Conservation (phyloP, 306 rosid genomes). For the Fragaria nilgerrensis region DNA sequence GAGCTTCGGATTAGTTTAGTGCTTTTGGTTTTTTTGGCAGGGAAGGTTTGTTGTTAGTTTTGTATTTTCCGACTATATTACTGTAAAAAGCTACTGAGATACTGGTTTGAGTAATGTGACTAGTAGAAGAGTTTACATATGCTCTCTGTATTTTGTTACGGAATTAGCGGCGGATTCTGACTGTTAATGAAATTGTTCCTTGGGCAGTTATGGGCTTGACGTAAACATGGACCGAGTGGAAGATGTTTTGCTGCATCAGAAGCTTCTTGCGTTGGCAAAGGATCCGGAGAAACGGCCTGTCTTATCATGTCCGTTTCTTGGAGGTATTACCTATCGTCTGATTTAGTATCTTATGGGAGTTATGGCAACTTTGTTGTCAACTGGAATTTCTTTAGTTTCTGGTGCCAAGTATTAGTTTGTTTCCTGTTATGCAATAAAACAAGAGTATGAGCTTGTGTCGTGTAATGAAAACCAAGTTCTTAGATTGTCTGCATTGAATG, state of each 20-base stretch:
- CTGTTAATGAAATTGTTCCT: conserved; percentile 20
- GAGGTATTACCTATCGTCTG: conserved; percentile 54
- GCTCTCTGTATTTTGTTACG: neutral
- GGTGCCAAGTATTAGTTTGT: conserved; percentile 11
- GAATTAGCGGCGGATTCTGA: neutral
- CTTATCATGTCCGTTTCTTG: conserved; percentile 74
- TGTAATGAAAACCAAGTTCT: neutral
- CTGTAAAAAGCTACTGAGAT: no score
- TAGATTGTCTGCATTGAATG: neutral
- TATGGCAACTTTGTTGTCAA: neutral
- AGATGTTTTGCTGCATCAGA: conserved; percentile 85
- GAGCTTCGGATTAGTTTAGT: neutral
- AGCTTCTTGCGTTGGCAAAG: conserved; percentile 78
- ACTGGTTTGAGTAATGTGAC: neutral
- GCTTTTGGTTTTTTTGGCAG: neutral
- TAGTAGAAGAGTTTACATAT: neutral
- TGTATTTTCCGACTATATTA: neutral
- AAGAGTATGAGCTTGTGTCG: neutral
- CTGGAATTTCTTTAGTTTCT: neutral
- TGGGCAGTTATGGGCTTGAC: conserved; percentile 88
- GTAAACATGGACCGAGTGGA: conserved; percentile 93
- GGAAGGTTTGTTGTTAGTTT: neutral
- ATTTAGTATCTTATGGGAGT: conserved; percentile 4
- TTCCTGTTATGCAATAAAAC: neutral
- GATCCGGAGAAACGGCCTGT: conserved; percentile 93